These are phyloP conservation scores for Penicillium turbatum DNA, from an alignment of 495 filamentous ascomycete species.

Conservation along the genomic window DNA sequence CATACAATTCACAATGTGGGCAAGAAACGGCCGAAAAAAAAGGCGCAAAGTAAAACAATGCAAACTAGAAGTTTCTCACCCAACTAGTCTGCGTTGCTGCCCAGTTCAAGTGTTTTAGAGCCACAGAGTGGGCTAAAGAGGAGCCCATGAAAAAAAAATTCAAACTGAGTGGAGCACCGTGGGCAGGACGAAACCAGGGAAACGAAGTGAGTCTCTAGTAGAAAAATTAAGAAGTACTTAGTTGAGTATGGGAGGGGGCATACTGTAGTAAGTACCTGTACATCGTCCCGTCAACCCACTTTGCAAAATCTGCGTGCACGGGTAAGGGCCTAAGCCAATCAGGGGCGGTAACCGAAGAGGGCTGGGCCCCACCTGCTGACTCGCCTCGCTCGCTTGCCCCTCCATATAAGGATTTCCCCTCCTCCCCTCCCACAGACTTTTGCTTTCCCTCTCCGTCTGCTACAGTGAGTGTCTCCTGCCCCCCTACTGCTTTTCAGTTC, in stretches of 20 bases:
- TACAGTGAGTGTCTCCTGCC: constrained; percentile 48
- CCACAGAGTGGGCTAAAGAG: constrained; percentile 20
- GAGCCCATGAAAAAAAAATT: constrained; percentile 28
- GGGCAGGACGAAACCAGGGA: constrained; percentile 29
- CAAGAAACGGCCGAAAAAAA: background rate
- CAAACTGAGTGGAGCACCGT: constrained; percentile 18
- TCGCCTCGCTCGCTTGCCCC: constrained; percentile 49
- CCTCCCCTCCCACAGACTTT: constrained; percentile 43
- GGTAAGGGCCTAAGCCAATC: constrained; percentile 31
- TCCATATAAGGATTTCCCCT: constrained; percentile 52
- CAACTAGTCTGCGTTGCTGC: constrained; percentile 42
- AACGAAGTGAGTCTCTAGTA: constrained; percentile 7
- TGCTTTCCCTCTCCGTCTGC: constrained; percentile 42
- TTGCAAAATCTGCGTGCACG: constrained; percentile 37
- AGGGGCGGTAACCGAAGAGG: constrained; percentile 25
- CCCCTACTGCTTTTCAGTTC: constrained; percentile 20
- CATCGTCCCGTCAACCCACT: constrained; percentile 16
- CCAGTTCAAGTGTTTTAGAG: constrained; percentile 26
- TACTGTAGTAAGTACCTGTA: background rate
- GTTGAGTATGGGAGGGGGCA: rapidly evolving
- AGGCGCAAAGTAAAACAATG: constrained; percentile 19
- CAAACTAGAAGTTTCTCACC: constrained; percentile 20
- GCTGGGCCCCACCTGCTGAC: constrained; percentile 41
- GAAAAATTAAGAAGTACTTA: background rate
- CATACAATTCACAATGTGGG: background rate